Conservation (phyloP, 495 filamentous ascomycete species). For the Aspergillus biplanus region DNA sequence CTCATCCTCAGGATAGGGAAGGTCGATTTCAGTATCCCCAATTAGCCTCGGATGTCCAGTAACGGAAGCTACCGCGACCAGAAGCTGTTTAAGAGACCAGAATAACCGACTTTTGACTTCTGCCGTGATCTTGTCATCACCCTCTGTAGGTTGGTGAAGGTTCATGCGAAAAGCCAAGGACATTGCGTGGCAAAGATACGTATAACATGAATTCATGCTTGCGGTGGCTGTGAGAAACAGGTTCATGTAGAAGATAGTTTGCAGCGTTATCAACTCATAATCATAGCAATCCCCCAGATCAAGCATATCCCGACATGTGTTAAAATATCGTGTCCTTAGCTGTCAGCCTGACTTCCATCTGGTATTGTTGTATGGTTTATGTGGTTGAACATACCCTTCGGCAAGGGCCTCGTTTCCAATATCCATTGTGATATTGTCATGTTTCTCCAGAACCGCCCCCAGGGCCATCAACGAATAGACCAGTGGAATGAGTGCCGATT, state of each 20-base stretch:
- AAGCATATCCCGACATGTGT: conserved; percentile 10
- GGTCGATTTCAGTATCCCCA: conserved; percentile 7
- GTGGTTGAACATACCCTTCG: conserved; percentile 8
- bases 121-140: background rate
- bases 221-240: conserved; percentile 13
- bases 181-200: conserved; percentile 16
- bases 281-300: conserved; percentile 17
- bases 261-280: conserved; percentile 13
- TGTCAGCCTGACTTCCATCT: background rate
- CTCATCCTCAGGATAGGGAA: conserved; percentile 12
- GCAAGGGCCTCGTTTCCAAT: background rate
- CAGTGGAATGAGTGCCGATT: conserved; percentile 11
- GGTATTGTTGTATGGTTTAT: too few relatives aligned
- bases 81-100: conserved; percentile 16
- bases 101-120: conserved; percentile 18
- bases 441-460: conserved; percentile 11
- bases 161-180: conserved; percentile 21
- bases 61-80: conserved; percentile 10
- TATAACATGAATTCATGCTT: conserved; percentile 9
- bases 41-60: conserved; percentile 14
- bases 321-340: conserved; percentile 16
- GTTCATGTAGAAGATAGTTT: conserved; percentile 24
- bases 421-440: background rate
- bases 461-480: conserved; percentile 19
- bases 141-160: conserved; percentile 4